These are phyloP conservation scores for Conoideocrella luteorostrata DNA, from an alignment of 2,329 filamentous ascomycete species.

Conservation along the genomic window DNA sequence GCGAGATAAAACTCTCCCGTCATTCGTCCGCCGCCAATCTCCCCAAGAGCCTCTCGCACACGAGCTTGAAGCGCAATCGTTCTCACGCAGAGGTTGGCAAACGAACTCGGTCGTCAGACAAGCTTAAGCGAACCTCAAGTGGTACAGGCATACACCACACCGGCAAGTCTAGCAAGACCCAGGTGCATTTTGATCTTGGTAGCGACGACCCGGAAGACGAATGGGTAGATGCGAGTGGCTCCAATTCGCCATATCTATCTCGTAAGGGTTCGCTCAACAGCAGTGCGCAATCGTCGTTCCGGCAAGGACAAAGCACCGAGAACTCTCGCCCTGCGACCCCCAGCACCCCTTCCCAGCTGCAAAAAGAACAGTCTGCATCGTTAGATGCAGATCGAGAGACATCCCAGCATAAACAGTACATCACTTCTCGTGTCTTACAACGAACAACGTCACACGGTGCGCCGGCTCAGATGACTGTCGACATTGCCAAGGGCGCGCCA, in stretches of 20 bases:
- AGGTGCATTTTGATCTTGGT: slow-evolving; percentile 60
- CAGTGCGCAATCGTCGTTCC: slow-evolving; percentile 42
- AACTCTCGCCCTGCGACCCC: slow-evolving; percentile 31
- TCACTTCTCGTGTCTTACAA: slow-evolving; percentile 62
- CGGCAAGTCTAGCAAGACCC: slow-evolving; percentile 35
- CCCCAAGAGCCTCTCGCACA: slow-evolving; percentile 48
- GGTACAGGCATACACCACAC: slow-evolving; percentile 41
- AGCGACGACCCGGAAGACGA: slow-evolving; percentile 45
- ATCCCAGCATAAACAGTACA: slow-evolving; percentile 53
- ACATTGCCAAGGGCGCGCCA: slow-evolving; percentile 37
- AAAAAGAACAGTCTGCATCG: slow-evolving; percentile 10
- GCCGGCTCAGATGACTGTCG: slow-evolving; percentile 58
- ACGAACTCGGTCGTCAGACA: slow-evolving; percentile 43
- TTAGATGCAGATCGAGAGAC: slow-evolving; percentile 36
- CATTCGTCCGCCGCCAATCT: slow-evolving; percentile 38
- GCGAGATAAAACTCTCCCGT: slow-evolving; percentile 43
- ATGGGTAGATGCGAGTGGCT: slow-evolving; percentile 62
- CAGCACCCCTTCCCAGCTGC: slow-evolving; percentile 15
- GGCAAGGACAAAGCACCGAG: slow-evolving; percentile 25
- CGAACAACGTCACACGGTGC: slow-evolving; percentile 55
- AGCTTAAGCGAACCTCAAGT: slow-evolving; percentile 47
- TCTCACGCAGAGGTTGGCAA: slow-evolving; percentile 52
- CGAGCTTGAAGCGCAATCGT: slow-evolving; percentile 53
- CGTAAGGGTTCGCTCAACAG: slow-evolving; percentile 42
- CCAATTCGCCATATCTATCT: slow-evolving; percentile 51